A percentile compares a stretch with the other conserved stretches of the same genome.
These are phyloP conservation scores for Puya raimondii DNA, from an alignment of 176 grass and related monocot species.

Conservation along the genomic window DNA sequence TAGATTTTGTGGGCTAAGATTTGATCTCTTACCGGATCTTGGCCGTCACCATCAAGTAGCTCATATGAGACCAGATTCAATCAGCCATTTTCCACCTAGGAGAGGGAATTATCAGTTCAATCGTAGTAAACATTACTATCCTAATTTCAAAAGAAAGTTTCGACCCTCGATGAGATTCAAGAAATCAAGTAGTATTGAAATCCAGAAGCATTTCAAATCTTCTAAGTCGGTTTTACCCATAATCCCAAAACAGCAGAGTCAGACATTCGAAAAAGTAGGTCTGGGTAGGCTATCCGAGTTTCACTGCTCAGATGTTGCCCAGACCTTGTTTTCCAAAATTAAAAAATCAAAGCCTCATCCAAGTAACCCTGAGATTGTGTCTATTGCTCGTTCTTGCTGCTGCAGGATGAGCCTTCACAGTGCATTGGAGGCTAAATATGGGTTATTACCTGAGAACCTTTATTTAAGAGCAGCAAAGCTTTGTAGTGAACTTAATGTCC, in stretches of 20 bases:
- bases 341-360: conserved; percentile 83
- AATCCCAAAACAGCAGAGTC: conserved; percentile 22
- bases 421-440: conserved; percentile 77
- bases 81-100: conserved; percentile 37
- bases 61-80: conserved; percentile 45
- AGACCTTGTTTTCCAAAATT: conserved; percentile 65
- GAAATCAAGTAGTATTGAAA: conserved; percentile 41
- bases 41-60: conserved; percentile 65
- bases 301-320: conserved; percentile 63
- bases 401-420: conserved; percentile 65
- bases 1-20: conserved; percentile 59
- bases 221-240: conserved; percentile 27
- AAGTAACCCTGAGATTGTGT: conserved; percentile 77
- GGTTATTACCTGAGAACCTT: conserved; percentile 59
- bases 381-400: conserved; percentile 64
- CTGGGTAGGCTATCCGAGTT: conserved; percentile 51
- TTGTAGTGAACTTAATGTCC: conserved; percentile 80
- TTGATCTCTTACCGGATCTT: conserved; percentile 79
- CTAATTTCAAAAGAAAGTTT: conserved; percentile 57
- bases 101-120: conserved; percentile 79
- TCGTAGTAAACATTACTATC: conserved; percentile 70
- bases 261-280: conserved; percentile 40
- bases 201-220: conserved; percentile 47
- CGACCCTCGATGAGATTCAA: conserved; percentile 44
- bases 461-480: conserved; percentile 89